A percentile compares a stretch with the other conserved stretches of the same genome.
phyloP scores from a whole-genome alignment of 805 yeast genomes.

The Wickerhamomyces alni region DNA sequence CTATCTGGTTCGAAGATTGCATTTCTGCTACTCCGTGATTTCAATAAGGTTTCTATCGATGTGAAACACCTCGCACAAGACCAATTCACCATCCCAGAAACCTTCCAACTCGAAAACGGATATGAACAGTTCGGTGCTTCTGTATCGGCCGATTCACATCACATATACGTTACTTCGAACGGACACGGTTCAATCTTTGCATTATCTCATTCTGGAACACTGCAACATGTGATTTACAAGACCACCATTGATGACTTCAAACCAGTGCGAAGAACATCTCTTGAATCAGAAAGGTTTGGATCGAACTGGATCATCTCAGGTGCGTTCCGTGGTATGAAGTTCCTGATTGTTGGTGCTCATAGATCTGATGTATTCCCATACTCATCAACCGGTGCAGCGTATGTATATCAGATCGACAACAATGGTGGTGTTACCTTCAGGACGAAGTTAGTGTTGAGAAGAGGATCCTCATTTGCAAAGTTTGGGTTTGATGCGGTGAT shows the following conservation, averaged over 20 bases:
- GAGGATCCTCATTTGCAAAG: conserved; percentile 4
- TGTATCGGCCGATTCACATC: conserved; percentile 22
- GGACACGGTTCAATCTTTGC: conserved; percentile 34
- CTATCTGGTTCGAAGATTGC: conserved; percentile 25
- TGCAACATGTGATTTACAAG: conserved; percentile 11
- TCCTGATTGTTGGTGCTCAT: conserved; percentile 27
- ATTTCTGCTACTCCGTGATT: conserved; percentile 3
- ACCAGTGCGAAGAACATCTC: conserved; percentile 9
- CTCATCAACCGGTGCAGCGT: conserved; percentile 36
- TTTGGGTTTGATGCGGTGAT: conserved; percentile 11
- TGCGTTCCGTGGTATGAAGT: conserved; percentile 17
- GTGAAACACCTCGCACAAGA: conserved; percentile 1
- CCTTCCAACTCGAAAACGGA: conserved; percentile 12
- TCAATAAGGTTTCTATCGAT: conserved; percentile 5
- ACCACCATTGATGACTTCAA: conserved; percentile 21
- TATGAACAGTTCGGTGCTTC: conserved; percentile 39
- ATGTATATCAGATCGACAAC: conserved; percentile 21
- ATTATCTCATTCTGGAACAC: conserved; percentile 18
- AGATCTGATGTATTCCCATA: conserved; percentile 23
- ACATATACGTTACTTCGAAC: conserved; percentile 31
- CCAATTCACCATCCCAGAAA: conserved; percentile 13
- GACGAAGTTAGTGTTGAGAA: conserved; percentile 2
- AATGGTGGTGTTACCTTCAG: conserved; percentile 1
- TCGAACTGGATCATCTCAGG: conserved; percentile 8
- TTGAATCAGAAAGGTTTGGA: conserved; percentile 14